Evolutionary conservation across 176 grass and related monocot species (phyloP).

Genomic region (Phyllostachys edulis): DNA sequence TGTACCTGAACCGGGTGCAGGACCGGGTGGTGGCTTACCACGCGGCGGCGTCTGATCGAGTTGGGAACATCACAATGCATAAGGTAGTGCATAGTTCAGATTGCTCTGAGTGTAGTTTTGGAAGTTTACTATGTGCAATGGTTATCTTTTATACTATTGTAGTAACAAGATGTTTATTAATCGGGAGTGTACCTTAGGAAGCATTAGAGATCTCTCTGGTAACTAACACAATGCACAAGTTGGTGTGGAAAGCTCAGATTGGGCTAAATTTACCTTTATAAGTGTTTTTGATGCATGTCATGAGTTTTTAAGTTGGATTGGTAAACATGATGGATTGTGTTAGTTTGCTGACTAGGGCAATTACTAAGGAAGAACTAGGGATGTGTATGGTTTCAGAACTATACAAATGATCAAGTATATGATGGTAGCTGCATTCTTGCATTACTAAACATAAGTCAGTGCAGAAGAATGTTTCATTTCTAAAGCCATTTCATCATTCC

Average conservation of each 20-base stretch:
- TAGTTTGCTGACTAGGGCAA: background rate
- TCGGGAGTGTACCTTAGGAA: background rate
- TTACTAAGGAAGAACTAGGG: background rate
- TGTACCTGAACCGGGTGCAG: slow-evolving; percentile 67
- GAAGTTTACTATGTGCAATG: background rate
- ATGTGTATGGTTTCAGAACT: background rate
- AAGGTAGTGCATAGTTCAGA: slow-evolving; percentile 29
- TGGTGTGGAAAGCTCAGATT: background rate
- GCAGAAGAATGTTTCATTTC: background rate
- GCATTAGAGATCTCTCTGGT: background rate
- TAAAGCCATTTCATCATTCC: background rate
- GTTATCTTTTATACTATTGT: background rate
- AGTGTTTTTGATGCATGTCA: background rate
- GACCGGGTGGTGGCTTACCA: slow-evolving; percentile 54
- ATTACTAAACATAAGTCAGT: background rate
- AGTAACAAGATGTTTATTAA: background rate
- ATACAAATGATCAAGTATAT: background rate
- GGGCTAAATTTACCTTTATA: background rate
- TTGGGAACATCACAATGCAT: slow-evolving; percentile 75
- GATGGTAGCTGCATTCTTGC: background rate
- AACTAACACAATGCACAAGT: background rate
- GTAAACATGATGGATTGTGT: background rate
- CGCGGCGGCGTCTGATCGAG: slow-evolving; percentile 63
- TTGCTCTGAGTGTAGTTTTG: background rate
- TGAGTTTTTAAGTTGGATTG: background rate